Conservation (phyloP, 345 rosid species). For the Salix exigua region DNA sequence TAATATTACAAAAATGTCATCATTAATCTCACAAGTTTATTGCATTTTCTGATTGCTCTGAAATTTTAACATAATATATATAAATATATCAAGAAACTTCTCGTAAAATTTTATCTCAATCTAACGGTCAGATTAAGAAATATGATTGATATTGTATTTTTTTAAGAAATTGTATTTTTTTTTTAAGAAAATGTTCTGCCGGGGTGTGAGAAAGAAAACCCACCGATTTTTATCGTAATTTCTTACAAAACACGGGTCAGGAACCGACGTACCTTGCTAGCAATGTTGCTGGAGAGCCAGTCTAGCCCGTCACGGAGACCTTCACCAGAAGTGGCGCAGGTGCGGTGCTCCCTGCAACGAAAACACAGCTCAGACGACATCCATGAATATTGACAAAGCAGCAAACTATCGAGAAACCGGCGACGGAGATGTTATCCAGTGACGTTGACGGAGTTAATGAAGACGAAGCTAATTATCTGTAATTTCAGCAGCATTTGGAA, state of each 20-base stretch:
- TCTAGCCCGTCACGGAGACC: conserved; percentile 18
- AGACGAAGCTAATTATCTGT: conserved; percentile 14
- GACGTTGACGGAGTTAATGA: conserved; percentile 15
- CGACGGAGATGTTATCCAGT: background rate
- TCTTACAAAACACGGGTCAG: background rate
- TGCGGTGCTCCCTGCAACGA: conserved; percentile 19
- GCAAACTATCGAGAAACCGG: background rate
- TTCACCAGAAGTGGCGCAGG: conserved; percentile 17
- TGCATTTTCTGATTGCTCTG: no score
- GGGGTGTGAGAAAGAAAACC: no score
- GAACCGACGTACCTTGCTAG: conserved; percentile 7
- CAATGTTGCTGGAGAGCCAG: conserved; percentile 23
- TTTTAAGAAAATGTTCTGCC: no score
- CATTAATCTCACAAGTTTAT: no score
- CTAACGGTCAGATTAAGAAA: no score
- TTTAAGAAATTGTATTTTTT: no score
- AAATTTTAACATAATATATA: no score
- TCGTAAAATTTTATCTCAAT: no score
- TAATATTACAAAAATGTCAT: no score
- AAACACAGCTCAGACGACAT: background rate
- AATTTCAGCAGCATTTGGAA: conserved; percentile 22
- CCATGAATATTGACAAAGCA: background rate
- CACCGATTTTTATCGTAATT: background rate
- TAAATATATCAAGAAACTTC: no score
- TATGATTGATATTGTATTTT: no score